Base-by-base conservation (phyloP, 1,139 yeast genomes). In the Diutina siamensis region DNA sequence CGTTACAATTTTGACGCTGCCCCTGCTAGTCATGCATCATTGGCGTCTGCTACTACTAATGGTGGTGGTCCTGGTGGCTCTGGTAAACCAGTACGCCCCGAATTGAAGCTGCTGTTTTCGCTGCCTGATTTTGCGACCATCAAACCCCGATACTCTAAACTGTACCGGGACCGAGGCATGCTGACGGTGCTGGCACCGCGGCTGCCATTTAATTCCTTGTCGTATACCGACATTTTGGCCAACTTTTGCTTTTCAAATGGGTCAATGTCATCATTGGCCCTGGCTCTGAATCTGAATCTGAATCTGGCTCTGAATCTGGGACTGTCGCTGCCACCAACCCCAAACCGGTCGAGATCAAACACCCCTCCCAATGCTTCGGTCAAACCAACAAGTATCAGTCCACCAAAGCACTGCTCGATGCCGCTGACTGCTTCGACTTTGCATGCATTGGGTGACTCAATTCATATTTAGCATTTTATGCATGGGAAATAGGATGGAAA, bases 381-480 rank as follows among this genome's bases (percentile, higher is more conserved):
- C n/a, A n/a, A n/a, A n/a, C n/a, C n/a, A n/a, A n/a, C n/a, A 13
- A 13, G 34, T 12, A 12, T 31, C 15, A 10, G 15, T 31, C 34
- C 34, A 4, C 34, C 34, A 4, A 31, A 31, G 15, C 5, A 8
- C 15, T 31, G 34, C 15, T 31, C 34, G 15, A 12, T 31, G 34
- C 34, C 42, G 32, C 33, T 25, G 42, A 38, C 42, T 20, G 42
- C 42, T 15, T 18, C 42, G 20, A 38, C 42, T 10, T 25, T 38
- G 42, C 42, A 38, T 25, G 17, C 42, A 17, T 25, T 38, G 20
- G 42, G 42, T 13, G 42, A 38, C 20, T 25, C 28, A 25, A 38
- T 38, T 25, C 42, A 38, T 25, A 38, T 38, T 38, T 38, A 38
- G 40, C 28, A 25, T 25, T n/a, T n/a, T n/a, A n/a, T n/a, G n/a